phyloP scores from a whole-genome alignment of 352 stramenopile genomes.

The Paralagenidium karlingii region DNA sequence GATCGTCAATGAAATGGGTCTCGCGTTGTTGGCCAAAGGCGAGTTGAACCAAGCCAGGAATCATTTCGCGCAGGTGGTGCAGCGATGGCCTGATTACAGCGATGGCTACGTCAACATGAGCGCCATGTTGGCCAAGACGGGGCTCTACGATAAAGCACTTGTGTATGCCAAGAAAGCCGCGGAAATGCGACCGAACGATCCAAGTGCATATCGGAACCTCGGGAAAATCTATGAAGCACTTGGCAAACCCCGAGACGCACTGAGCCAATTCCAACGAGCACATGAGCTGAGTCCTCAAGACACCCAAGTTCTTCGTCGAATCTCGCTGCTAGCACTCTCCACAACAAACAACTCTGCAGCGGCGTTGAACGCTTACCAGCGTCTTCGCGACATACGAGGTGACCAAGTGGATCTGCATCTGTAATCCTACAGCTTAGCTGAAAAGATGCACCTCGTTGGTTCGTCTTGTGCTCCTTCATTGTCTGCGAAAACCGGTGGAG shows the following conservation, averaged over 20 bases:
- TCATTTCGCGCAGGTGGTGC: conserved; percentile 25
- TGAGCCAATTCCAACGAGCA: conserved; percentile 26
- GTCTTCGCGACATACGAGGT: too few relatives aligned
- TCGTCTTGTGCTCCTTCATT: too few relatives aligned
- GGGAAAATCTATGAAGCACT: conserved; percentile 41
- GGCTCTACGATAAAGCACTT: conserved; percentile 31
- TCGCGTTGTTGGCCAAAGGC: conserved; percentile 29
- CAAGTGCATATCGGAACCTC: conserved; percentile 38
- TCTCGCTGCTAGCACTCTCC: conserved; percentile 40
- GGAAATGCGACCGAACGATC: conserved; percentile 20
- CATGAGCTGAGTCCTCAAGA: conserved; percentile 21
- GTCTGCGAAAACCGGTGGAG: too few relatives aligned
- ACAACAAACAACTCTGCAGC: too few relatives aligned
- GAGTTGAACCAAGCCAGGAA: conserved; percentile 21
- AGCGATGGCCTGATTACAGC: conserved; percentile 30
- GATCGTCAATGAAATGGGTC: conserved; percentile 43
- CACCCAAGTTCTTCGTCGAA: conserved; percentile 15
- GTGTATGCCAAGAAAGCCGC: conserved; percentile 20
- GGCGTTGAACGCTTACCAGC: too few relatives aligned
- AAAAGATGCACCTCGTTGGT: too few relatives aligned
- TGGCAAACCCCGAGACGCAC: conserved; percentile 24
- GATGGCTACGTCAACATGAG: conserved; percentile 44
- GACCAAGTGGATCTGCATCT: too few relatives aligned
- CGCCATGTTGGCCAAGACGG: conserved; percentile 21
- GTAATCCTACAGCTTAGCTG: too few relatives aligned